Percentiles rank a stretch among this genome's conserved stretches.
phyloP scores from a whole-genome alignment of 495 filamentous ascomycete genomes.

The Sporormia fimetaria region DNA sequence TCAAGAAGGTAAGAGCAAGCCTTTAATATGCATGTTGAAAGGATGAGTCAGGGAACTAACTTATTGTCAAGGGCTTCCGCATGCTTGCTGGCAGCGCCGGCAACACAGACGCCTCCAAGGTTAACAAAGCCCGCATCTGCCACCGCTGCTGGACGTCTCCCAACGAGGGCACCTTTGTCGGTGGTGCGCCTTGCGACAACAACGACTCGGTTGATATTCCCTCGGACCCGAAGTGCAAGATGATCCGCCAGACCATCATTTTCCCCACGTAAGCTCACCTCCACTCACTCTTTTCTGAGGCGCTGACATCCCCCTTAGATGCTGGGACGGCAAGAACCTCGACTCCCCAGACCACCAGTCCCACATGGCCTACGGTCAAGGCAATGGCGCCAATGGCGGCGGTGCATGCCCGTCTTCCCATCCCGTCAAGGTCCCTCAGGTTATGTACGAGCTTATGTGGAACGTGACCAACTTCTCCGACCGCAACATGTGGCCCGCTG shows the following conservation, averaged over 20 bases:
- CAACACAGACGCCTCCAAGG: constrained; percentile 35
- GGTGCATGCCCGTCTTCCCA: constrained; percentile 40
- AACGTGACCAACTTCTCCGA: constrained; percentile 37
- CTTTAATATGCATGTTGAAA: neutral
- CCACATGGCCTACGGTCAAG: constrained; percentile 39
- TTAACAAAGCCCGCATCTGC: constrained; percentile 27
- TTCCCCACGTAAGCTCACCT: constrained; percentile 35
- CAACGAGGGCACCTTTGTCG: constrained; percentile 28
- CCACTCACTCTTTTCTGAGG: neutral
- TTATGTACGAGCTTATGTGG: constrained; percentile 45
- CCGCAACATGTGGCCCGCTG: constrained; percentile 34
- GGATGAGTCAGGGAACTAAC: neutral
- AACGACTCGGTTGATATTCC: constrained; percentile 22
- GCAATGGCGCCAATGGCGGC: constrained; percentile 30
- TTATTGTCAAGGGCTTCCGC: constrained; percentile 15
- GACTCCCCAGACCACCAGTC: constrained; percentile 42
- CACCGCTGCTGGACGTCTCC: constrained; percentile 43
- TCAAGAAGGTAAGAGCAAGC: constrained; percentile 22
- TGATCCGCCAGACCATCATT: constrained; percentile 44
- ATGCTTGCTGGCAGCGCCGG: constrained; percentile 20
- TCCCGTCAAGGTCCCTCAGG: constrained; percentile 39
- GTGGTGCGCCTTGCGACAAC: constrained; percentile 14
- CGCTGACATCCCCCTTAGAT: constrained; percentile 24
- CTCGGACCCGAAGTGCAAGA: constrained; percentile 38
- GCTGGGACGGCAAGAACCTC: constrained; percentile 46